Conservation (phyloP, 2,329 filamentous ascomycete genomes). For the Colletotrichum sidae region DNA sequence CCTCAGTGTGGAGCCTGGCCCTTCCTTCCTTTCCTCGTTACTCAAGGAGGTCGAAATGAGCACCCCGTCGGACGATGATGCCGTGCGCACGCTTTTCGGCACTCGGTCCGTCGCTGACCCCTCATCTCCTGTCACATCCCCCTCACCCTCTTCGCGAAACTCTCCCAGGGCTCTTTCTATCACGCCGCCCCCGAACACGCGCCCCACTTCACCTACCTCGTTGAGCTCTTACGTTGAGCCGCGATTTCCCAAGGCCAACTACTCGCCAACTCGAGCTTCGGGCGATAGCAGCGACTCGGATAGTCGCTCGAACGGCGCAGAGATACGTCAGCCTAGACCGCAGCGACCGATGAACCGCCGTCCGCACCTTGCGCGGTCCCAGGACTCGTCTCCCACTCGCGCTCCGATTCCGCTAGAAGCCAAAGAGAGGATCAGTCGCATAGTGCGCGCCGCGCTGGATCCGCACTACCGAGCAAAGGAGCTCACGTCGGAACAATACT, state of each 20-base stretch:
- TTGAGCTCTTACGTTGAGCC: constrained; percentile 80
- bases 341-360: constrained; percentile 57
- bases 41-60: constrained; percentile 86
- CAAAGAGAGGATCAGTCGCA: constrained; percentile 88
- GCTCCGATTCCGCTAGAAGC: constrained; percentile 78
- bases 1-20: constrained; percentile 58
- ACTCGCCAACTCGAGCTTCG: constrained; percentile 68
- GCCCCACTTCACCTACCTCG: constrained; percentile 73
- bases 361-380: constrained; percentile 57
- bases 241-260: constrained; percentile 79
- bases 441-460: constrained; percentile 85
- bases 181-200: constrained; percentile 76
- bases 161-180: constrained; percentile 75
- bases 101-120: constrained; percentile 43
- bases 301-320: constrained; percentile 49
- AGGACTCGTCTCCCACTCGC: constrained; percentile 77
- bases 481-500: constrained; percentile 90
- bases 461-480: constrained; percentile 81
- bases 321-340: constrained; percentile 65
- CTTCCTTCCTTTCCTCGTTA: constrained; percentile 87
- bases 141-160: constrained; percentile 71
- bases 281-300: constrained; percentile 62
- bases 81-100: constrained; percentile 53
- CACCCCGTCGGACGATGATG: constrained; percentile 69
- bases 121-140: constrained; percentile 76